Base-by-base conservation (phyloP, 176 grass and related monocot species). In the Typha latifolia region DNA sequence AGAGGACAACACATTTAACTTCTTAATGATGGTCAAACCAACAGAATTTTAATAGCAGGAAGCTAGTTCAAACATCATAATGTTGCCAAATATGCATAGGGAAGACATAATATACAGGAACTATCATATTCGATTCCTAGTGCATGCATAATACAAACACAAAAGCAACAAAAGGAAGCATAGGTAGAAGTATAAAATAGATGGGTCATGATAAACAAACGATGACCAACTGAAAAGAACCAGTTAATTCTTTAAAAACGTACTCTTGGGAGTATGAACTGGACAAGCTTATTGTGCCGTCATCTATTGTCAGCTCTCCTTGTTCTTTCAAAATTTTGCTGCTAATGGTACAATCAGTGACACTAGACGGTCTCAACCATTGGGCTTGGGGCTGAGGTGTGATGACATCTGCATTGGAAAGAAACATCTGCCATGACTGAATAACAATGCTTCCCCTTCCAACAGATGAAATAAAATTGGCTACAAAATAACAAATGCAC, bases 231-330 rank as follows among this genome's bases (percentile, higher is more conserved):
- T 14, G 24, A 67, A 70, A 19, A 67, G 51, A 13, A 67, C 20
- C 12, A 63, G 59, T 10, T 43, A 43, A 43, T 43, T 84, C 16
- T 80, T 74, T 49, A 6, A 59, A 12, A 14, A 76, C 93, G 10
- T 82, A 92, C 93, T 86, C 83, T 76, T 97, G 83, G 23, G 93
- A 97, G 82, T 97, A 97, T 16, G 81, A 77, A 65, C 78, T 81
- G 56, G 93, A 97, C 31, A 91, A 32, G 16, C 62, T 84, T 61
- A 97, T 97, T 2, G 85, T 92, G 66, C 93, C 93, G 61, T 92
- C 93, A 74, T 97, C 93, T 3, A 97, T 85, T 13, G 62, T 67
- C 74, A 97, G 64, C 1, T 90, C 80, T 69, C 77, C 69, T 16
- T 86, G 75, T 59, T 76, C 82, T 70, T 82, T 80, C 61, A 87